A percentile compares a stretch with the other conserved stretches of the same genome.
These are phyloP conservation scores for Polyporus arcularius DNA, from an alignment of 768 basidiomycete species.

Conservation along the genomic window DNA sequence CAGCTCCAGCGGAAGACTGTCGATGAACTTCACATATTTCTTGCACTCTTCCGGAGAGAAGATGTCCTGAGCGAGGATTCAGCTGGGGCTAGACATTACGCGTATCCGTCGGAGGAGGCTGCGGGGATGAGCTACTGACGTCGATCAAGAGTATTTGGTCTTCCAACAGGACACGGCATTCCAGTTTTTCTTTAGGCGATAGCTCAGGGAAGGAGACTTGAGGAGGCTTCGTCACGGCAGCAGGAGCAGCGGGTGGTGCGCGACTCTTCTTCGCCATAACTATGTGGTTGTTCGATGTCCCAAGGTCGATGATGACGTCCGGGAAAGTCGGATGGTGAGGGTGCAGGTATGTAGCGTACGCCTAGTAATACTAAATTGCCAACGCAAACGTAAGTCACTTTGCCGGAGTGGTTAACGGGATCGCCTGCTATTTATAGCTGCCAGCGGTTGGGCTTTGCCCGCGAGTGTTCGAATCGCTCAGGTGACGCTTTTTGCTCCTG, in stretches of 20 bases:
- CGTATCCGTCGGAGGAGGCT: no score
- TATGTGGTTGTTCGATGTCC: no score
- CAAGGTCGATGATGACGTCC: no score
- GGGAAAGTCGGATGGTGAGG: no score
- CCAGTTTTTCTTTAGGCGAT: constrained; percentile 44
- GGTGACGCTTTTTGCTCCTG: constrained; percentile 48
- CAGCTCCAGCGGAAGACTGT: constrained; percentile 58
- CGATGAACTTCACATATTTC: constrained; percentile 58
- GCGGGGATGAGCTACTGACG: constrained; percentile 36
- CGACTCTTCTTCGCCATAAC: constrained; percentile 12
- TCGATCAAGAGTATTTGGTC: constrained; percentile 67
- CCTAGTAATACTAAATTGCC: no score
- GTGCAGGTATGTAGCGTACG: no score
- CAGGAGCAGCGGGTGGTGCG: background rate
- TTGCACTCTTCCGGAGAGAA: constrained; percentile 65
- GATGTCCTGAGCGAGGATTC: constrained; percentile 45
- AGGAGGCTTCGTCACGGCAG: background rate
- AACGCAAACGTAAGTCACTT: constrained; percentile 55
- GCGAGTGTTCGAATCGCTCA: constrained; percentile 65
- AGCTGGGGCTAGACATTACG: constrained; percentile 1
- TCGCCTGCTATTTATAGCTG: constrained; percentile 42
- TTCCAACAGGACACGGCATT: constrained; percentile 51
- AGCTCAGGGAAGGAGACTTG: constrained; percentile 45
- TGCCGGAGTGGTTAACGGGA: constrained; percentile 91
- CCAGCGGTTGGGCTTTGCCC: constrained; percentile 62